Conservation (phyloP, 2,329 filamentous ascomycete species). For the Simplicillium aogashimaense region DNA sequence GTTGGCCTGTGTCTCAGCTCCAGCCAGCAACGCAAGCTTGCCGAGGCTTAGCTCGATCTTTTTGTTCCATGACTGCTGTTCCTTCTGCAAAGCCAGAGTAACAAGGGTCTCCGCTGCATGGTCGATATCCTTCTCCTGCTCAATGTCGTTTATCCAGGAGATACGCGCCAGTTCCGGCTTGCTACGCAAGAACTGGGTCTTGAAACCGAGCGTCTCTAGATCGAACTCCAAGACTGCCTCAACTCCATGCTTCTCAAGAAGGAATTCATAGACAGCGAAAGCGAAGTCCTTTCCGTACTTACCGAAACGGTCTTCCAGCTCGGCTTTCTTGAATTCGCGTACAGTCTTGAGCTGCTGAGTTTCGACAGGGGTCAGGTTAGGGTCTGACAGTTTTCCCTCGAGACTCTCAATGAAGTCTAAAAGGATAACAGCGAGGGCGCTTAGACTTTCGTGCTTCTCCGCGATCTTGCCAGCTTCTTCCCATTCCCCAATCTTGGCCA, state of each 20-base stretch:
- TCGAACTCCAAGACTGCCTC: conserved; percentile 62
- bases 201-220: conserved; percentile 55
- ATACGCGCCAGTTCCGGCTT: conserved; percentile 65
- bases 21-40: conserved; percentile 69
- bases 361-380: conserved; percentile 17
- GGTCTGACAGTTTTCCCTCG: conserved; percentile 16
- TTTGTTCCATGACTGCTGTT: conserved; percentile 82
- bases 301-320: conserved; percentile 47
- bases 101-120: conserved; percentile 64
- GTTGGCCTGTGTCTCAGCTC: conserved; percentile 25
- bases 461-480: conserved; percentile 48
- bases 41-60: conserved; percentile 85
- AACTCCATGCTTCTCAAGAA: conserved; percentile 59
- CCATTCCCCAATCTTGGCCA: conserved; percentile 46
- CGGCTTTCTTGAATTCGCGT: conserved; percentile 30
- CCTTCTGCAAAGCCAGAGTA: conserved; percentile 57
- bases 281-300: conserved; percentile 58
- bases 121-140: conserved; percentile 63
- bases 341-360: conserved; percentile 19
- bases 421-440: conserved; percentile 45
- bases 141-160: conserved; percentile 90
- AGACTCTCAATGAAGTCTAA: conserved; percentile 39
- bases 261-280: conserved; percentile 69
- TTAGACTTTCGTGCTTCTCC: conserved; percentile 45
- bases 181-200: conserved; percentile 70